A percentile compares a stretch with the other conserved stretches of the same genome.
Conservation (phyloP, 2,329 filamentous ascomycete genomes). For the Ophiostoma triangulosporum region DNA sequence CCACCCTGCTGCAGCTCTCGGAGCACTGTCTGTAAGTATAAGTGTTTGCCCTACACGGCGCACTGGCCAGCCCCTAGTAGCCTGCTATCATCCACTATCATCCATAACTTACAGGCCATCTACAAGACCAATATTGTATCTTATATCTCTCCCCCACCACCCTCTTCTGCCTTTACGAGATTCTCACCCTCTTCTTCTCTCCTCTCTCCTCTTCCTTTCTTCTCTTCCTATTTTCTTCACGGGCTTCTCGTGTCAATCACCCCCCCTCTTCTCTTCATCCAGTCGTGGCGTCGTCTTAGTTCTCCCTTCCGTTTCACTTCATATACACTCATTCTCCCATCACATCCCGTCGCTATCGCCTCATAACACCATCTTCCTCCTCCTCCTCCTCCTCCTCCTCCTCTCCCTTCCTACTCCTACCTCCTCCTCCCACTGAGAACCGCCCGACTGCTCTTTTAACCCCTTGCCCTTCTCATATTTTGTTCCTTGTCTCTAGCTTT, state of each 20-base stretch:
- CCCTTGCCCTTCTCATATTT: not conserved
- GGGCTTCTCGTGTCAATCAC: conserved; percentile 23
- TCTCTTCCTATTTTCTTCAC: conserved; percentile 39
- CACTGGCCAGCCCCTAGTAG: not conserved
- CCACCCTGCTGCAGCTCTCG: not conserved
- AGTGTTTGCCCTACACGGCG: not conserved
- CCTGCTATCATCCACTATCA: not conserved
- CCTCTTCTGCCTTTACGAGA: conserved; percentile 19
- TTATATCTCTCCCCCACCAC: conserved; percentile 38
- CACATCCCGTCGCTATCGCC: not conserved
- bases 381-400: not conserved
- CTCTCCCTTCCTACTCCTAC: not conserved
- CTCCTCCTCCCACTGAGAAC: conserved; percentile 8
- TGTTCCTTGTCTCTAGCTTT: not conserved
- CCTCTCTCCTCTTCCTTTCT: conserved; percentile 3
- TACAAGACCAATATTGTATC: not conserved
- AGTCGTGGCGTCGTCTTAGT: conserved; percentile 37
- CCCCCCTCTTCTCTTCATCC: conserved; percentile 43
- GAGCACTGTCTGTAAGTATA: not conserved
- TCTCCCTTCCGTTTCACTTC: not conserved
- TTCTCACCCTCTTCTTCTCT: conserved; percentile 27
- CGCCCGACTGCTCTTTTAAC: conserved; percentile 11
- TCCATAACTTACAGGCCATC: not conserved
- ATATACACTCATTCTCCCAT: not conserved
- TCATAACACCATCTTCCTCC: not conserved